These are phyloP conservation scores for Trichoderma semiorbis DNA, from an alignment of 2,329 filamentous ascomycete genomes.

Conservation along the genomic window DNA sequence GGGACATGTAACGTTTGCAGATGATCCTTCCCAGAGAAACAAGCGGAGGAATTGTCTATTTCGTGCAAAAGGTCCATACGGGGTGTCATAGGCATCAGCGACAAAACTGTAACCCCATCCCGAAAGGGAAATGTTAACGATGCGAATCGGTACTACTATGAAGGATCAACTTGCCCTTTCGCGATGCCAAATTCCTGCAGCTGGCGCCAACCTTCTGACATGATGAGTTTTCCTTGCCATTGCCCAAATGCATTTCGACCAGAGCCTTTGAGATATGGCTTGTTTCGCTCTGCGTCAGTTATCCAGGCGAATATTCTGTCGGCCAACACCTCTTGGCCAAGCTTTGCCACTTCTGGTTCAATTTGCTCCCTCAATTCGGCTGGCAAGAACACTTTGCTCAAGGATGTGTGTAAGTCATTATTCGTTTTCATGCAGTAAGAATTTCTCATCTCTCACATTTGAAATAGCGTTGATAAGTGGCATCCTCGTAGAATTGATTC, in stretches of 20 bases:
- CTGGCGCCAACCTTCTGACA: slow-evolving; percentile 31
- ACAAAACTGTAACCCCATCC: slow-evolving; percentile 41
- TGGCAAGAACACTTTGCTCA: slow-evolving; percentile 49
- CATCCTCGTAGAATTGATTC: slow-evolving; percentile 57
- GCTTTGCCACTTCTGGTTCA: slow-evolving; percentile 41
- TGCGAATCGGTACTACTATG: too few relatives aligned
- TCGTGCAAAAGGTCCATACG: slow-evolving; percentile 49
- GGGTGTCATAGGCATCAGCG: slow-evolving; percentile 56
- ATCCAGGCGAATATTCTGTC: not conserved
- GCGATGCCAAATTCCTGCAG: slow-evolving; percentile 46
- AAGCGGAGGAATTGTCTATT: slow-evolving; percentile 53
- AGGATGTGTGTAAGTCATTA: not conserved
- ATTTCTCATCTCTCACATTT: slow-evolving; percentile 38
- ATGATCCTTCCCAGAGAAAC: slow-evolving; percentile 58
- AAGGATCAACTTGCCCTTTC: slow-evolving; percentile 42
- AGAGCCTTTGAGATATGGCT: not conserved
- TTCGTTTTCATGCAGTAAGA: not conserved
- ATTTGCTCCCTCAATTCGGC: slow-evolving; percentile 36
- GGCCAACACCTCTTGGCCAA: slow-evolving; percentile 55
- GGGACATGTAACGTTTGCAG: slow-evolving; percentile 60
- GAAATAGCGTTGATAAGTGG: slow-evolving; percentile 49
- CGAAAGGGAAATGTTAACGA: not conserved
- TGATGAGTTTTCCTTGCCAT: not conserved
- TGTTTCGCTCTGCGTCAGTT: not conserved
- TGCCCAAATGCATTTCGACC: not conserved